These are phyloP conservation scores for Carex arenaria DNA, from an alignment of 202 grass and related monocot genomes.

Conservation along the genomic window DNA sequence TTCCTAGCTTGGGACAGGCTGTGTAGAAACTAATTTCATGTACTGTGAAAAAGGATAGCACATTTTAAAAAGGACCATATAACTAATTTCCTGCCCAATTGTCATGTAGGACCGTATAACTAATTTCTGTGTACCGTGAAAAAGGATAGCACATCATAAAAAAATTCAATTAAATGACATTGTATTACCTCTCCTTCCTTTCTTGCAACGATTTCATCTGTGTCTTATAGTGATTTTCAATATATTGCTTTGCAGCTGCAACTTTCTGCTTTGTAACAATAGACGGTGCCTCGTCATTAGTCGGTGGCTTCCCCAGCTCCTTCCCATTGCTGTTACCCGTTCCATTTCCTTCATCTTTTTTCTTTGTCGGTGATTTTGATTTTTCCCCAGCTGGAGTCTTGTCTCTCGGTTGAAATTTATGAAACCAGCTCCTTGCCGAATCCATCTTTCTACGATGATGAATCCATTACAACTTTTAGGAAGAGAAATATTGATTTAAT, in stretches of 20 bases:
- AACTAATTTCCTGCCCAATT: too few species aligned
- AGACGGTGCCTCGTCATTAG: conserved; percentile 62
- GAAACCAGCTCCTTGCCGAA: conserved; percentile 89
- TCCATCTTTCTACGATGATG: conserved; percentile 47
- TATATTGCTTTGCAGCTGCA: conserved; percentile 87
- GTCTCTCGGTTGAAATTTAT: conserved; percentile 68
- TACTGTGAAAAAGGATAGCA: too few species aligned
- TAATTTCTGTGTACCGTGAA: neutral
- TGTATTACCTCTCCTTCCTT: conserved; percentile 75
- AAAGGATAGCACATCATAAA: neutral
- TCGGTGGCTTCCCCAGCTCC: conserved; percentile 69
- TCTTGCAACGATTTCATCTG: conserved; percentile 98
- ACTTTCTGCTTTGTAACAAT: conserved; percentile 84
- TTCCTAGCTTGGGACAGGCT: too few species aligned
- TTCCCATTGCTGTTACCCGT: conserved; percentile 37
- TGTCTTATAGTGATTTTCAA: conserved; percentile 97
- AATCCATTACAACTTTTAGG: conserved; percentile 22
- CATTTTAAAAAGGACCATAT: too few species aligned
- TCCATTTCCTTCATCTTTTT: conserved; percentile 25
- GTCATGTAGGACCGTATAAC: neutral
- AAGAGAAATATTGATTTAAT: conserved; percentile 15
- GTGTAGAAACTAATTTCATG: too few species aligned
- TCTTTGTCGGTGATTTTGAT: conserved; percentile 46
- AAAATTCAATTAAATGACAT: neutral
- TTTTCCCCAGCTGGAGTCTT: conserved; percentile 35